Evolutionary conservation across 2,329 filamentous ascomycete genomes (phyloP).

Genomic region (Pseudocercospora crystallina): DNA sequence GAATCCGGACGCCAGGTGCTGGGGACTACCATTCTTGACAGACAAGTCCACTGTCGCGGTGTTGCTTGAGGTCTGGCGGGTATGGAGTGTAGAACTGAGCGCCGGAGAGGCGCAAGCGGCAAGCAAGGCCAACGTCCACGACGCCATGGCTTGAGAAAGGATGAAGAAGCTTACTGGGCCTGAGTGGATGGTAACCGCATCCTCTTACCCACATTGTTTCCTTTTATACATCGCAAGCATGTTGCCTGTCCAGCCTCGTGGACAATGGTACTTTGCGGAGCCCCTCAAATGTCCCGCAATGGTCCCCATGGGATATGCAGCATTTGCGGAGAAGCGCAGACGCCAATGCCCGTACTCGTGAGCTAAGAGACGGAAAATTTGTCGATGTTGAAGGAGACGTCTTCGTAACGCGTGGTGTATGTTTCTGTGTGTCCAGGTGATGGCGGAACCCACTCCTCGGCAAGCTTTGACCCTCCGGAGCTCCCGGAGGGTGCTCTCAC

Average conservation of each 20-base stretch:
- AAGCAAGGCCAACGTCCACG: background rate
- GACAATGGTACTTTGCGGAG: background rate
- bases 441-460: too few species aligned
- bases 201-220: background rate
- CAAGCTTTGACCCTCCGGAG: background rate
- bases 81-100: conserved; percentile 5
- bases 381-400: background rate
- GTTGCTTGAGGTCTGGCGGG: conserved; percentile 20
- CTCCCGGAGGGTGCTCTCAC: background rate
- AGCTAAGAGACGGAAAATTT: too few species aligned
- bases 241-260: background rate
- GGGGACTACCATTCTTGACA: conserved; percentile 34
- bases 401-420: background rate
- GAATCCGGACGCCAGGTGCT: conserved; percentile 43
- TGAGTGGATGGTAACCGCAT: background rate
- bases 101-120: background rate
- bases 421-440: background rate
- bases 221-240: conserved; percentile 1
- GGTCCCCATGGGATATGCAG: background rate
- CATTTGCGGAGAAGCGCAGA: background rate
- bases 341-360: background rate
- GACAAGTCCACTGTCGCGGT: conserved; percentile 33
- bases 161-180: background rate
- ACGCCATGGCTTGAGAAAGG: conserved; percentile 1
- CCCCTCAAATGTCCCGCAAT: background rate